These are phyloP conservation scores for Diaporthe eres DNA, from an alignment of 2,329 filamentous ascomycete genomes.

Conservation along the genomic window DNA sequence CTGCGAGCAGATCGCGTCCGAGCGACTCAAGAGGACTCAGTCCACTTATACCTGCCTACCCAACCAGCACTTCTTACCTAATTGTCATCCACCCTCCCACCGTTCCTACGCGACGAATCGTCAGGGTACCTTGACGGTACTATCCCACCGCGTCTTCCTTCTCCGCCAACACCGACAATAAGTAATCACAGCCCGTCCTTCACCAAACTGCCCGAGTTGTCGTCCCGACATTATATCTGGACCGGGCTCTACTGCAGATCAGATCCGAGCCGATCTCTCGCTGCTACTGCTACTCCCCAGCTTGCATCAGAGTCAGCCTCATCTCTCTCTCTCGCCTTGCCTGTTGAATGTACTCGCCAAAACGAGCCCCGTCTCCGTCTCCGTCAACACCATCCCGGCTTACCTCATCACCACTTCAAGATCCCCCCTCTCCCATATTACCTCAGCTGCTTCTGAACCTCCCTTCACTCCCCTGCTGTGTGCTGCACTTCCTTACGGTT, in stretches of 20 bases:
- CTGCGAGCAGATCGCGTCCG: slow-evolving; percentile 9
- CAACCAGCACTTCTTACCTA: slow-evolving; percentile 32
- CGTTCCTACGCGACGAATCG: slow-evolving; percentile 5
- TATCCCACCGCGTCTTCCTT: slow-evolving; percentile 24
- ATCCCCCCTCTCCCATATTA: neutral
- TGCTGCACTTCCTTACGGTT: slow-evolving; percentile 27
- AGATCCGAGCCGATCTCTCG: slow-evolving; percentile 27
- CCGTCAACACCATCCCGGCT: slow-evolving; percentile 27
- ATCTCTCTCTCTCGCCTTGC: slow-evolving; percentile 4
- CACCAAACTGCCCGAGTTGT: slow-evolving; percentile 19
- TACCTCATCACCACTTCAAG: slow-evolving; percentile 40
- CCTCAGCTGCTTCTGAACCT: slow-evolving; percentile 12
- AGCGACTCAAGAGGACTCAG: slow-evolving; percentile 18
- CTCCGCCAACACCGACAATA: slow-evolving; percentile 35
- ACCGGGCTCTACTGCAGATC: slow-evolving; percentile 31
- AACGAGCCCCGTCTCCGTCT: slow-evolving; percentile 3
- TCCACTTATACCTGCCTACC: slow-evolving; percentile 33
- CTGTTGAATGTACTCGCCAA: slow-evolving; percentile 23
- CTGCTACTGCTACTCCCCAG: slow-evolving; percentile 27
- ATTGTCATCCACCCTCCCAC: slow-evolving; percentile 22
- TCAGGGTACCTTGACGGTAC: slow-evolving; percentile 26
- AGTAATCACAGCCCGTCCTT: slow-evolving; percentile 34
- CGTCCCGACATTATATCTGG: slow-evolving; percentile 24
- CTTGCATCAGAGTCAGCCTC: slow-evolving; percentile 34
- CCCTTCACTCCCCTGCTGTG: neutral